A percentile compares a stretch with the other conserved stretches of the same genome.
Conservation (phyloP, 2,329 filamentous ascomycete species). For the Hirsutella minnesotensis region DNA sequence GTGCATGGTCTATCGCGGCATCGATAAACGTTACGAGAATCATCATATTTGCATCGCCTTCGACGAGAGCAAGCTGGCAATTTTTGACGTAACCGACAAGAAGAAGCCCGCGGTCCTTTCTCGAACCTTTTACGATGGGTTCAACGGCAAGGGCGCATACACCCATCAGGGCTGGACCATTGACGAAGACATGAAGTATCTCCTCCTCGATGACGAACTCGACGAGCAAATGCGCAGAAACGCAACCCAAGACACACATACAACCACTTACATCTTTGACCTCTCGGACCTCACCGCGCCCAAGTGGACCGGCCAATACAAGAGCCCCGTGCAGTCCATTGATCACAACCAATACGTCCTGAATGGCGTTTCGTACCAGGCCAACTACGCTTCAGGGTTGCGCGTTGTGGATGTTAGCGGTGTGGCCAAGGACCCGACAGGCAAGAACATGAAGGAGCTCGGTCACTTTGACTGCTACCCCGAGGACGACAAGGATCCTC, state of each 20-base stretch:
- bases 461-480: constrained; percentile 35
- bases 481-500: constrained; percentile 29
- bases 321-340: constrained; percentile 23
- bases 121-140: constrained; percentile 31
- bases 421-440: constrained; percentile 22
- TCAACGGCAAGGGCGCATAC: constrained; percentile 32
- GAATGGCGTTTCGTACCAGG: constrained; percentile 29
- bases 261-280: constrained; percentile 36
- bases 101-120: constrained; percentile 31
- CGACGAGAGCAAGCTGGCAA: constrained; percentile 15
- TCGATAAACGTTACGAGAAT: constrained; percentile 30
- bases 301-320: constrained; percentile 25
- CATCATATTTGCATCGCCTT: constrained; percentile 12
- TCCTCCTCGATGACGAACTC: constrained; percentile 35
- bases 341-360: constrained; percentile 36
- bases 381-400: constrained; percentile 34
- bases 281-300: constrained; percentile 25
- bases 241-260: constrained; percentile 21
- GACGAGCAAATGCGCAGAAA: constrained; percentile 31
- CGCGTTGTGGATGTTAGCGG: constrained; percentile 21
- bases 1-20: constrained; percentile 42
- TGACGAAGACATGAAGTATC: constrained; percentile 26
- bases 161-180: constrained; percentile 44
- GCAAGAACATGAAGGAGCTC: constrained; percentile 25
- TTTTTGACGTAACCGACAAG: constrained; percentile 38